phyloP scores from a whole-genome alignment of 2,329 filamentous ascomycete species.

The Colletotrichum cordylinicola region DNA sequence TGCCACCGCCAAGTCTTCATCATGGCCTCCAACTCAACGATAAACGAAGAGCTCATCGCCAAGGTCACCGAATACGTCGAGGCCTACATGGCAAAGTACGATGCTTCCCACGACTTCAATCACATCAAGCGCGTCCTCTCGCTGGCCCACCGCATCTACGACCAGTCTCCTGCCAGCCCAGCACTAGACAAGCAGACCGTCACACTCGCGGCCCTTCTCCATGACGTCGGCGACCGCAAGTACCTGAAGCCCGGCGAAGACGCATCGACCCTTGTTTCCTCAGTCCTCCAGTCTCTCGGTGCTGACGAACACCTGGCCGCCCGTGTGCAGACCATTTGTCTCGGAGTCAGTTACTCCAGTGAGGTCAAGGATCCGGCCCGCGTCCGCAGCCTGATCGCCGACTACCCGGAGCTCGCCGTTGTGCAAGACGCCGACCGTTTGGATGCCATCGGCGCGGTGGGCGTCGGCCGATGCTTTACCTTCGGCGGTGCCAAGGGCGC shows the following conservation, averaged over 20 bases:
- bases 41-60: slow-evolving; percentile 54
- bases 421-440: slow-evolving; percentile 93
- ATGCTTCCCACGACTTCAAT: slow-evolving; percentile 86
- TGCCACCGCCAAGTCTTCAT: not conserved
- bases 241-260: slow-evolving; percentile 69
- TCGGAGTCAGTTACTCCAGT: slow-evolving; percentile 78
- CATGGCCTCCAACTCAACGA: not conserved
- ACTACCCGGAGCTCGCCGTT: slow-evolving; percentile 77
- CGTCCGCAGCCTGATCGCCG: slow-evolving; percentile 65
- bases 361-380: slow-evolving; percentile 71
- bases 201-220: slow-evolving; percentile 76
- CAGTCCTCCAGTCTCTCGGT: slow-evolving; percentile 62
- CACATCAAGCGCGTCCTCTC: slow-evolving; percentile 82
- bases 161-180: slow-evolving; percentile 25
- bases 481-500: slow-evolving; percentile 73
- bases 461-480: slow-evolving; percentile 79
- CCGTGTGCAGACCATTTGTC: slow-evolving; percentile 74
- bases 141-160: slow-evolving; percentile 69
- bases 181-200: slow-evolving; percentile 60
- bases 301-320: slow-evolving; percentile 63
- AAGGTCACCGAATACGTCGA: slow-evolving; percentile 67
- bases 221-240: slow-evolving; percentile 89
- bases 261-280: slow-evolving; percentile 58
- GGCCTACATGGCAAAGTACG: slow-evolving; percentile 77
- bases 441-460: slow-evolving; percentile 89